A percentile compares a stretch with the other conserved stretches of the same genome.
Conservation (phyloP, 1,284 basidiomycete species). For the Leccinum pachyderme region DNA sequence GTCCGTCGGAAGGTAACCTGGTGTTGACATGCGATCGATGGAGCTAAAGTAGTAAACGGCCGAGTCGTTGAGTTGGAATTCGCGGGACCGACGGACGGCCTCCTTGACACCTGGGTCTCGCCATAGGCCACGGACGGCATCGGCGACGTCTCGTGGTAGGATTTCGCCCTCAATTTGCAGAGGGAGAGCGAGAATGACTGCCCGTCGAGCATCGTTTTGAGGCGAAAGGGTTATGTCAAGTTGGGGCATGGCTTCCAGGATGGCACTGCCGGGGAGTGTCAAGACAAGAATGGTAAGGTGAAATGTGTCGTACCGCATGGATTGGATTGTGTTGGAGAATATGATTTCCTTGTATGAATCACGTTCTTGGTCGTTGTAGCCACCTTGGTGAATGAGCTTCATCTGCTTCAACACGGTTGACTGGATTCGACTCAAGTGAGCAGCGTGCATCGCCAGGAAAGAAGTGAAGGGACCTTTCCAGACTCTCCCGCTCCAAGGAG, state of each 20-base stretch:
- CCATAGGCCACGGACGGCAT: conserved; percentile 87
- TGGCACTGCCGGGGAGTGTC: conserved; percentile 50
- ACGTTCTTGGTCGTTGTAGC: conserved; percentile 89
- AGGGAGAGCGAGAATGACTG: conserved; percentile 79
- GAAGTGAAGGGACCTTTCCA: conserved; percentile 61
- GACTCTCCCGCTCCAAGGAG: conserved; percentile 92
- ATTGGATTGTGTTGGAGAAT: conserved; percentile 94
- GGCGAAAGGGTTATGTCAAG: conserved; percentile 60
- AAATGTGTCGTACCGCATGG: conserved; percentile 69
- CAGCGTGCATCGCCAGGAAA: background rate
- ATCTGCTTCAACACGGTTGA: conserved; percentile 95
- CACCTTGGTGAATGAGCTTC: conserved; percentile 91
- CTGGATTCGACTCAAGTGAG: conserved; percentile 36
- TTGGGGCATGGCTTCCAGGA: conserved; percentile 86
- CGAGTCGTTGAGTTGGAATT: conserved; percentile 96
- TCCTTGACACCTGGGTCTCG: conserved; percentile 82
- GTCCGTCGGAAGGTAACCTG: conserved; percentile 84
- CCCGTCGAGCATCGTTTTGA: conserved; percentile 72
- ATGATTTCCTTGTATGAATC: conserved; percentile 98
- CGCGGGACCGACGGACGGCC: conserved; percentile 82
- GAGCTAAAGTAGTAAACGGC: conserved; percentile 95
- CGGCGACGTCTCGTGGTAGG: conserved; percentile 76
- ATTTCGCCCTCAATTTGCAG: conserved; percentile 82
- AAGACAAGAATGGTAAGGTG: background rate
- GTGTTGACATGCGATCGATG: conserved; percentile 79